phyloP scores from a whole-genome alignment of 352 stramenopile genomes.

The Phytophthora macrochlamydospora region DNA sequence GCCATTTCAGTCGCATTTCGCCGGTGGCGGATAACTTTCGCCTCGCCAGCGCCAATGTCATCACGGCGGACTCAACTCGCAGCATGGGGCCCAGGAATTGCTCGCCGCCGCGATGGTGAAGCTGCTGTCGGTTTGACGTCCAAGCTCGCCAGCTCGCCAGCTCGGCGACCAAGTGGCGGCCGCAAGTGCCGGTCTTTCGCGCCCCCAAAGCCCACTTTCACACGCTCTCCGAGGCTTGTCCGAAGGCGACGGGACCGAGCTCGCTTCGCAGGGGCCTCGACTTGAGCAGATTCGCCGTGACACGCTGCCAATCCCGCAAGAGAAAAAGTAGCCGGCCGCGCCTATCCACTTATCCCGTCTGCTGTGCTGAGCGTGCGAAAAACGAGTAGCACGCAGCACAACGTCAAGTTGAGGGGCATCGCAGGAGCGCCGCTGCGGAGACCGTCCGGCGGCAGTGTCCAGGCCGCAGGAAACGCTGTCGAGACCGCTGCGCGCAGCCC shows the following conservation, averaged over 20 bases:
- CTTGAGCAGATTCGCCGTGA: slow-evolving; percentile 25
- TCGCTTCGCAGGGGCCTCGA: not conserved
- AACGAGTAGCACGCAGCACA: slow-evolving; percentile 21
- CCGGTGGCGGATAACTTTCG: not conserved
- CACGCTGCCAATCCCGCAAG: slow-evolving; percentile 23
- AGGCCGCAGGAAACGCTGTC: slow-evolving; percentile 20
- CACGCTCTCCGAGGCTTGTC: slow-evolving; percentile 18
- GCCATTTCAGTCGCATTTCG: not conserved
- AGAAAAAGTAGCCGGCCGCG: slow-evolving; percentile 32
- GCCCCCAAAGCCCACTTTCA: not conserved
- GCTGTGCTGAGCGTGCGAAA: slow-evolving; percentile 19
- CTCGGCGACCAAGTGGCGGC: no score
- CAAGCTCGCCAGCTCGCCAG: no score
- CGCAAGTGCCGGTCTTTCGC: no score
- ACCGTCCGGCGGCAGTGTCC: slow-evolving; percentile 12
- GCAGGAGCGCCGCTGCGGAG: slow-evolving; percentile 10
- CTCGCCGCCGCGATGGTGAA: slow-evolving; percentile 41
- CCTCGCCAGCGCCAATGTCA: not conserved
- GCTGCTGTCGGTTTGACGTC: no score
- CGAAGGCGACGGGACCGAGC: slow-evolving; percentile 15
- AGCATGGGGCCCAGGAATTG: slow-evolving; percentile 24
- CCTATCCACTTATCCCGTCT: slow-evolving; percentile 33
- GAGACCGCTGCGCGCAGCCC: not conserved
- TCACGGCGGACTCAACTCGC: not conserved
- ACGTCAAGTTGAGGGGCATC: slow-evolving; percentile 36